Base-by-base conservation (phyloP, 2,329 filamentous ascomycete genomes). In the Pestalotiopsis sp. region DNA sequence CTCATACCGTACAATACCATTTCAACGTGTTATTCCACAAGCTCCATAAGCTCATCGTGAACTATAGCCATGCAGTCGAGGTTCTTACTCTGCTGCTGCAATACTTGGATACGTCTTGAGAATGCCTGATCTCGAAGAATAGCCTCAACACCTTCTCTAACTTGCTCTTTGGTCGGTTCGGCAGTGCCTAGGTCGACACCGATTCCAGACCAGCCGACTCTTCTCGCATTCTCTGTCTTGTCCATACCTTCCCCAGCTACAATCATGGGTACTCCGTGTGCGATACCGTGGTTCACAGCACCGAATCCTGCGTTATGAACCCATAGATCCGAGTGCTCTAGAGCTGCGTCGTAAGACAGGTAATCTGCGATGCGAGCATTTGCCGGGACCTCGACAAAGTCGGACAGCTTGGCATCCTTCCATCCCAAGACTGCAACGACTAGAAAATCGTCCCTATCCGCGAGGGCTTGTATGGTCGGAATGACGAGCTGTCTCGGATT, bases 251-350 rank as follows among this genome's bases (percentile, higher is more conserved):
- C 80, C 17, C 80, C 81, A 0, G 80, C 80, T 2, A 80, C 75
- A 0, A 83, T 78, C 79, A 81, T 80, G 3, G 81, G 80, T 25
- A 82, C 78, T 4, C 78, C 81, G 65, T 81, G 77, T 6, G 79
- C 78, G 59, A 83, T 77, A 13, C 80, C 81, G 66, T 83, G 81
- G 64, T 77, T 79, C 11, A 81, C 76, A 4, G 80, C 81, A 4
- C 81, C 81, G 68, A 81, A 83, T 1, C 81, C 81, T 2, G 77
- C 81, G 66, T 83, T 83, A 69, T 81, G 80, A 4, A 83, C 74
- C 79, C 80, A 83, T 1, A 77, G 74, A 61, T 79, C 73, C 0
- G 79, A 78, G 63, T 77, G 75, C 4, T 78, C 77, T 14, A 83
- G 74, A n/a, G 78, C 76, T 0, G 78, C 78, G 66, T 82, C 80